These are phyloP conservation scores for Pseudoscleropodium purum DNA, from an alignment of 225 moss, liverwort and hornwort genomes.

Conservation along the genomic window DNA sequence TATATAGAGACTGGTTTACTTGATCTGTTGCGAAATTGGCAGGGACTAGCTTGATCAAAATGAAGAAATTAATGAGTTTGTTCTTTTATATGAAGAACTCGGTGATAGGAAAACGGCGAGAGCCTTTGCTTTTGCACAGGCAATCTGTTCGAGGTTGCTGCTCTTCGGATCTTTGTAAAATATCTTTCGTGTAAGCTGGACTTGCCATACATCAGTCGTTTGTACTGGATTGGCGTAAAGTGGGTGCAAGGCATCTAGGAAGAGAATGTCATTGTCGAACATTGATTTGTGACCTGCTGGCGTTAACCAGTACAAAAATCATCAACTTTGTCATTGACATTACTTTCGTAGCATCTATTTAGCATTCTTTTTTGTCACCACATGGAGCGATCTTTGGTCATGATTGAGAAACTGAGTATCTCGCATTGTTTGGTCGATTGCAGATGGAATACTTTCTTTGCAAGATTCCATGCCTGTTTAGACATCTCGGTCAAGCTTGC, in stretches of 20 bases:
- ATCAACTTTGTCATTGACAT: neutral
- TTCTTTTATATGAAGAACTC: conserved; percentile 19
- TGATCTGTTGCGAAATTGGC: neutral
- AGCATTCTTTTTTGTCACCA: neutral
- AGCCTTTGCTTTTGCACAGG: conserved; percentile 9
- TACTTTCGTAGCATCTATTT: neutral
- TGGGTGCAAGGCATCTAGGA: neutral
- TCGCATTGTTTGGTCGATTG: neutral
- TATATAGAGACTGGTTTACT: neutral
- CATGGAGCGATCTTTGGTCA: neutral
- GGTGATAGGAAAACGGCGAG: conserved; percentile 31
- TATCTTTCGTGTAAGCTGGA: conserved; percentile 22
- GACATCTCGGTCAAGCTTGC: conserved; percentile 66
- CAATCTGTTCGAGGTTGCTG: conserved; percentile 30
- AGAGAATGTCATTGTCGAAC: neutral
- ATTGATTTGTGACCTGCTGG: neutral
- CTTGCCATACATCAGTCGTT: neutral
- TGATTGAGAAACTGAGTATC: neutral
- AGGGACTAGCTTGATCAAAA: conserved; percentile 1
- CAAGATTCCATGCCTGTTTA: conserved; percentile 42
- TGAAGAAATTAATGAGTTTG: conserved; percentile 25
- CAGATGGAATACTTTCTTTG: conserved; percentile 60
- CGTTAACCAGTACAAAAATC: neutral
- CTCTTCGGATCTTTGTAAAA: conserved; percentile 10
- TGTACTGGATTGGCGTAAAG: neutral